A percentile compares a stretch with the other conserved stretches of the same genome.
Evolutionary conservation across 495 filamentous ascomycete genomes (phyloP).

Genomic region (Cercophora scortea): DNA sequence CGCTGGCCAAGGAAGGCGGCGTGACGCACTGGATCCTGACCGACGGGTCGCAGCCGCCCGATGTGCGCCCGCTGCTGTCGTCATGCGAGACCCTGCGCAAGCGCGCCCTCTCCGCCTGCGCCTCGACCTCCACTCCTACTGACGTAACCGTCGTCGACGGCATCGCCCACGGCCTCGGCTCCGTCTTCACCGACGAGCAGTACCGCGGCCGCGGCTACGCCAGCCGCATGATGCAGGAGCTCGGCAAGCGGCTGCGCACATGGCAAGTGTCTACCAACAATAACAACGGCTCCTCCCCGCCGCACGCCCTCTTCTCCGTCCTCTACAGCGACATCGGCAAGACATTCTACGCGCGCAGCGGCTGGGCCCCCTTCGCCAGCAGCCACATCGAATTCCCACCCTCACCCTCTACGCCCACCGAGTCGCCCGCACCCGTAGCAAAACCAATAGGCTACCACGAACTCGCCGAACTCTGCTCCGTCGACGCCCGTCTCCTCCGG

Average conservation of each 20-base stretch:
- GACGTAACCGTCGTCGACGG: conserved; percentile 35
- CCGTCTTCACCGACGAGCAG: conserved; percentile 72
- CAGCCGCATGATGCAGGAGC: conserved; percentile 47
- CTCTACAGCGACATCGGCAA: conserved; percentile 95
- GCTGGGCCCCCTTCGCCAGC: conserved; percentile 70
- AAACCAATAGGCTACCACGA: conserved; percentile 41
- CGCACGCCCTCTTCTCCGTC: conserved; percentile 50
- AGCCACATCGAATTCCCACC: conserved; percentile 58
- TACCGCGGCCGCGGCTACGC: conserved; percentile 75
- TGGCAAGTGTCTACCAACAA: conserved; percentile 22
- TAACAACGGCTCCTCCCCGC: neutral
- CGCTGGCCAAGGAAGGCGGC: conserved; percentile 62
- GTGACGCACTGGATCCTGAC: conserved; percentile 85
- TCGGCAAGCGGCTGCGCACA: conserved; percentile 25
- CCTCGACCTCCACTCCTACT: conserved; percentile 2
- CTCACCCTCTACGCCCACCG: conserved; percentile 12
- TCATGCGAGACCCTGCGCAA: conserved; percentile 83
- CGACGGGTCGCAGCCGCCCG: conserved; percentile 36
- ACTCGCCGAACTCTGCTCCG: conserved; percentile 46
- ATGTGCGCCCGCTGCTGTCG: conserved; percentile 57
- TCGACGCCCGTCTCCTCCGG: conserved; percentile 47
- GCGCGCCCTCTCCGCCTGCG: conserved; percentile 42
- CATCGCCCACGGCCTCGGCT: conserved; percentile 72
- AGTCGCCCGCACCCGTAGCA: conserved; percentile 20
- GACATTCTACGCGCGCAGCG: conserved; percentile 73